A percentile compares a stretch with the other conserved stretches of the same genome.
Conservation (phyloP, 2,329 filamentous ascomycete species). For the Capronia americana region DNA sequence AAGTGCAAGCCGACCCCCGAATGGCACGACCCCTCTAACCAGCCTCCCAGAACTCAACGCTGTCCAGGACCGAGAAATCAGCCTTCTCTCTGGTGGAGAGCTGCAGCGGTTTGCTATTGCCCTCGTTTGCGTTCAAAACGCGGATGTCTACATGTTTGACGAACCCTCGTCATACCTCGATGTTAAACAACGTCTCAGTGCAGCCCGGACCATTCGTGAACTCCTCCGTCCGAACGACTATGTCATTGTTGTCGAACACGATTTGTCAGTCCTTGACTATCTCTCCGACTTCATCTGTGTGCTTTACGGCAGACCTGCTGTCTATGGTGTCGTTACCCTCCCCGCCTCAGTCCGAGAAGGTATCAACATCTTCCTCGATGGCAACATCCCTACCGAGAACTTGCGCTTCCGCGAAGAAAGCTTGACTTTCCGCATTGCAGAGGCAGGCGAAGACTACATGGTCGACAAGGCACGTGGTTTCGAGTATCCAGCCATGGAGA, state of each 20-base stretch:
- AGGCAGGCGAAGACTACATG: slow-evolving; percentile 86
- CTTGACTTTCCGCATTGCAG: slow-evolving; percentile 90
- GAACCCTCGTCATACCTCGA: slow-evolving; percentile 98
- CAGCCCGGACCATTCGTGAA: slow-evolving; percentile 89
- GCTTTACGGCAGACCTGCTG: slow-evolving; percentile 91
- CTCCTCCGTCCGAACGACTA: slow-evolving; percentile 89
- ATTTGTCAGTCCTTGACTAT: slow-evolving; percentile 97
- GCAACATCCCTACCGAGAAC: slow-evolving; percentile 97
- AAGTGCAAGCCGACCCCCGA: slow-evolving; percentile 28
- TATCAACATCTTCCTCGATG: slow-evolving; percentile 99
- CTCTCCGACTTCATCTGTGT: slow-evolving; percentile 98
- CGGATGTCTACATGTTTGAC: slow-evolving; percentile 99
- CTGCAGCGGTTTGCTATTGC: slow-evolving; percentile 97
- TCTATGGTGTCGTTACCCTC: slow-evolving; percentile 97
- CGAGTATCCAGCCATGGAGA: slow-evolving; percentile 87
- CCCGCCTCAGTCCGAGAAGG: slow-evolving; percentile 96
- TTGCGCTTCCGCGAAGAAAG: slow-evolving; percentile 97
- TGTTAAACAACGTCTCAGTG: slow-evolving; percentile 97
- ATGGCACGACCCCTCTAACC: slow-evolving; percentile 24
- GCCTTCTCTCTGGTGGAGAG: slow-evolving; percentile 92
- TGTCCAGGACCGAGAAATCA: slow-evolving; percentile 90
- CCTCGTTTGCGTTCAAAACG: slow-evolving; percentile 92
- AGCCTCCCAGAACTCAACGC: slow-evolving; percentile 73
- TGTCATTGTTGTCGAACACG: slow-evolving; percentile 98
- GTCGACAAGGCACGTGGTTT: slow-evolving; percentile 85